Evolutionary conservation across 257 asterid genomes (phyloP).

Genomic region (Voacanga thouarsii): DNA sequence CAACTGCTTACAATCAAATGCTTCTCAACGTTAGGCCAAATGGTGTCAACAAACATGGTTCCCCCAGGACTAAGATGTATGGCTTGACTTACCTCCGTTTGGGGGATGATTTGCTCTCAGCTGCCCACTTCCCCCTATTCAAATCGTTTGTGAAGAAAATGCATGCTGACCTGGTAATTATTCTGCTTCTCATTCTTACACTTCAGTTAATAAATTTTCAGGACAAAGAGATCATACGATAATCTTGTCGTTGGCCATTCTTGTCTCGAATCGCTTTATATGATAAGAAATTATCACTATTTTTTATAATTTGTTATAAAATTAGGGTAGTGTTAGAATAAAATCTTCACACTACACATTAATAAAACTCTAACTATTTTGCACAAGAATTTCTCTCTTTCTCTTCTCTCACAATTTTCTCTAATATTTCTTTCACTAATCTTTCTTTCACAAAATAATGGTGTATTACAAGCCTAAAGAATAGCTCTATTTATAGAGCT

Average conservation of each 20-base stretch:
- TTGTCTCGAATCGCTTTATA: not conserved
- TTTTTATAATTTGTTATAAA: not conserved
- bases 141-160: conserved; percentile 59
- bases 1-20: conserved; percentile 59
- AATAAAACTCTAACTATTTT: too few species aligned
- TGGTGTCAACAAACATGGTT: conserved; percentile 47
- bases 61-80: conserved; percentile 38
- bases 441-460: too few species aligned
- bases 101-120: conserved; percentile 39
- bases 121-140: conserved; percentile 45
- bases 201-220: not conserved
- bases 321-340: too few species aligned
- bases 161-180: conserved; percentile 69
- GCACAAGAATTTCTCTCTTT: too few species aligned
- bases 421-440: too few species aligned
- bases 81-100: conserved; percentile 68
- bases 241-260: not conserved
- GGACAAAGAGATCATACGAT: too few species aligned
- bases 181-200: not conserved
- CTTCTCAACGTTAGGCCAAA: conserved; percentile 69
- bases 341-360: too few species aligned
- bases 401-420: too few species aligned
- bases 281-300: not conserved
- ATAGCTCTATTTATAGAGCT: too few species aligned
- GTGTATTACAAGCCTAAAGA: too few species aligned